Evolutionary conservation across 441 rosid genomes (phyloP).

Genomic region (Corymbia calophylla): DNA sequence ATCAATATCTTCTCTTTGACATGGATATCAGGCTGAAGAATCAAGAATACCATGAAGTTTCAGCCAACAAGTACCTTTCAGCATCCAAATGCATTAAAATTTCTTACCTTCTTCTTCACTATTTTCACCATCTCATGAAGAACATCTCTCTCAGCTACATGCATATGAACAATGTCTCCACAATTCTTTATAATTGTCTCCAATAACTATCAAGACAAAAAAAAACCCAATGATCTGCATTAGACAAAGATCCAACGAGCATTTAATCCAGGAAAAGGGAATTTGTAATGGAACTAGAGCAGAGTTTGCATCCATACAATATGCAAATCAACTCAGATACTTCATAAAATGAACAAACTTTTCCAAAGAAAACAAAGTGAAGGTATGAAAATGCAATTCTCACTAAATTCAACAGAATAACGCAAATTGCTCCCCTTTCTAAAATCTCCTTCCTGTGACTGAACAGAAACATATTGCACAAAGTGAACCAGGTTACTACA

Average conservation of each 20-base stretch:
- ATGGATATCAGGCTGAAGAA: slow-evolving; percentile 64
- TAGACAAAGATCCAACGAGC: neutral
- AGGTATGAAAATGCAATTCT: neutral
- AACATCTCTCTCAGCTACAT: slow-evolving; percentile 90
- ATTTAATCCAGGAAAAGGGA: neutral
- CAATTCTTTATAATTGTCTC: slow-evolving; percentile 97
- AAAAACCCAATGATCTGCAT: neutral
- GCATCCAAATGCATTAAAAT: slow-evolving; percentile 1
- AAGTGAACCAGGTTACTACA: neutral
- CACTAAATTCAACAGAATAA: neutral
- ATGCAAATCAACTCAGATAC: neutral
- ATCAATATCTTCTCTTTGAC: slow-evolving; percentile 91
- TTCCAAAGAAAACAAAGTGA: neutral
- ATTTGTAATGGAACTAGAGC: neutral
- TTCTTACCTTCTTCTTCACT: slow-evolving; percentile 83
- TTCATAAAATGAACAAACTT: neutral
- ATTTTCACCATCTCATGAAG: slow-evolving; percentile 94
- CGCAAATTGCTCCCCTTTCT: neutral
- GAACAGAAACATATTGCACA: neutral
- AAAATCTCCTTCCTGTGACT: neutral
- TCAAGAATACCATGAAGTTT: slow-evolving; percentile 13
- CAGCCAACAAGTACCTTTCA: neutral
- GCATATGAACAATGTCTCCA: slow-evolving; percentile 98
- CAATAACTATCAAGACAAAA: slow-evolving; percentile 46
- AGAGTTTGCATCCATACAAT: neutral